Percentiles rank a stretch among this genome's conserved stretches.
phyloP scores from a whole-genome alignment of 2,329 filamentous ascomycete genomes.

The Fusarium illudens region DNA sequence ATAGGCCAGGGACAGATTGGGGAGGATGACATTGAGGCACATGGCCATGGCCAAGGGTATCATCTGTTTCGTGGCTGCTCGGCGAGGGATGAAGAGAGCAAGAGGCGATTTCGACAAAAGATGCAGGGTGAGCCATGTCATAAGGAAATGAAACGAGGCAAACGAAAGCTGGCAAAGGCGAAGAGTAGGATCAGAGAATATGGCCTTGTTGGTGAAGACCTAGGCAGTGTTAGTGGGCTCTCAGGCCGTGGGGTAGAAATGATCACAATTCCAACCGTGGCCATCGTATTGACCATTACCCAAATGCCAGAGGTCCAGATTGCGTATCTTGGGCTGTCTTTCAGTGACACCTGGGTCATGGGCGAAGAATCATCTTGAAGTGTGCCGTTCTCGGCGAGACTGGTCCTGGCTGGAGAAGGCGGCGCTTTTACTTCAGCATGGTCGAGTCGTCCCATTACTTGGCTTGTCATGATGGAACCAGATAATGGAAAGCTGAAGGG shows the following conservation, averaged over 20 bases:
- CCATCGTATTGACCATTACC: constrained; percentile 69
- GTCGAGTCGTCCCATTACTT: background rate
- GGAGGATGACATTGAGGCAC: constrained; percentile 74
- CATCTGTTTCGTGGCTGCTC: constrained; percentile 63
- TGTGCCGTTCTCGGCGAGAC: background rate
- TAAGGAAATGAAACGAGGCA: constrained; percentile 72
- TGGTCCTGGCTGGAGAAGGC: background rate
- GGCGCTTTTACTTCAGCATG: background rate
- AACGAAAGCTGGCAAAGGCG: constrained; percentile 71
- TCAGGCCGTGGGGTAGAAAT: no score
- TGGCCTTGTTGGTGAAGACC: constrained; percentile 76
- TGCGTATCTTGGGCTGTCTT: background rate
- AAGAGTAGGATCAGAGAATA: constrained; percentile 67
- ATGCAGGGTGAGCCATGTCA: constrained; percentile 71
- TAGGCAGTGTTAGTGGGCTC: constrained; percentile 41
- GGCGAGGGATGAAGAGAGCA: constrained; percentile 66
- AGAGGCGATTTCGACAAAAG: constrained; percentile 65
- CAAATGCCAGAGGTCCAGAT: constrained; percentile 45
- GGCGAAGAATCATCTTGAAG: background rate
- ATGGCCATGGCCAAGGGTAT: constrained; percentile 72
- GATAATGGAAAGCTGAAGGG: background rate
- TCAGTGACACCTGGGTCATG: background rate
- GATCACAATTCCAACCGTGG: constrained; percentile 57
- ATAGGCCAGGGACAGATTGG: constrained; percentile 73
- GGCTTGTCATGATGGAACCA: background rate